Conservation (phyloP, 495 filamentous ascomycete species). For the Hypoxylon trugodes region DNA sequence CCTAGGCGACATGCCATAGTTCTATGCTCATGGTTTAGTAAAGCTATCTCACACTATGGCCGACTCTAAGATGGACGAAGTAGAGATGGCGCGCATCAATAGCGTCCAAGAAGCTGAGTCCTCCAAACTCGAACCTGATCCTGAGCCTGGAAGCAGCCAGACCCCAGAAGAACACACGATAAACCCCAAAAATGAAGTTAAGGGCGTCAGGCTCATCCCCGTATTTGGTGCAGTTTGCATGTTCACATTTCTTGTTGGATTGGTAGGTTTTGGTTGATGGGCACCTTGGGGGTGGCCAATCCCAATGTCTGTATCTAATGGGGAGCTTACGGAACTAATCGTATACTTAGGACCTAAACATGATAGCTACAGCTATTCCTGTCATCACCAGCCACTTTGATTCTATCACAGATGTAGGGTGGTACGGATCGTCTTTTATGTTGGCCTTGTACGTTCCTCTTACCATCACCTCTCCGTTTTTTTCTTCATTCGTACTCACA, state of each 20-base stretch:
- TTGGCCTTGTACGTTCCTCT: conserved; percentile 59
- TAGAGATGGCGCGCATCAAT: too few species aligned
- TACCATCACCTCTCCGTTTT: conserved; percentile 56
- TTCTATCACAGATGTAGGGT: conserved; percentile 54
- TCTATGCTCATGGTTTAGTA: too few species aligned
- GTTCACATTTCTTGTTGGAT: conserved; percentile 7
- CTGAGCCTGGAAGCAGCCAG: too few species aligned
- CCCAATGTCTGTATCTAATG: too few species aligned
- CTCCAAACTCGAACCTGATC: too few species aligned
- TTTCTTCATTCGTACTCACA: not conserved
- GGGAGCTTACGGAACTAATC: too few species aligned
- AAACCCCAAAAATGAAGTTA: conserved; percentile 2
- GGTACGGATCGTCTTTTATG: conserved; percentile 68
- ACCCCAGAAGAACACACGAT: too few species aligned
- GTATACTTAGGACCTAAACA: conserved; percentile 8
- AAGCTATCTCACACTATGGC: too few species aligned
- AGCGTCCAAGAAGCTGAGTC: too few species aligned
- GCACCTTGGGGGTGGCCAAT: too few species aligned
- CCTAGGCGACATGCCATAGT: too few species aligned
- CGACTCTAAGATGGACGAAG: too few species aligned
- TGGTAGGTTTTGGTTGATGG: not conserved
- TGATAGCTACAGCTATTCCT: conserved; percentile 55
- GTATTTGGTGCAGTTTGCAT: conserved; percentile 4
- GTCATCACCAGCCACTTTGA: conserved; percentile 61
- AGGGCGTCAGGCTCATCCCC: not conserved